These are phyloP conservation scores for Acorus calamus DNA, from an alignment of 106 monocot species.

Conservation along the genomic window DNA sequence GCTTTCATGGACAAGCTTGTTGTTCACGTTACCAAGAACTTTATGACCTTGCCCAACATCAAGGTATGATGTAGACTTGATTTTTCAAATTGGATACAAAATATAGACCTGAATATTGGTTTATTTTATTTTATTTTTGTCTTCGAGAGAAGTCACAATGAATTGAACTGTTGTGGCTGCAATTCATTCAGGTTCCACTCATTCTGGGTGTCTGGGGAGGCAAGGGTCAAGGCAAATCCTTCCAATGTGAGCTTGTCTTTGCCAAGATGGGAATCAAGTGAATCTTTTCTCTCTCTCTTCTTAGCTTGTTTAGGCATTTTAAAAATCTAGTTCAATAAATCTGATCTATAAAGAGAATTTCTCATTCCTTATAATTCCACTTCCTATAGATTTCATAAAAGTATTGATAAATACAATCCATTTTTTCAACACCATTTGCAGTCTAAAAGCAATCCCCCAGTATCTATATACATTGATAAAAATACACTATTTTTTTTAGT, in stretches of 20 bases:
- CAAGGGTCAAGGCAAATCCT: constrained; percentile 97
- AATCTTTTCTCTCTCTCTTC: constrained; percentile 1
- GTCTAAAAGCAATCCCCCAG: no score
- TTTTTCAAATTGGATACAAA: no score
- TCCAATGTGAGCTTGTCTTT: constrained; percentile 96
- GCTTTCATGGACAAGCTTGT: constrained; percentile 98
- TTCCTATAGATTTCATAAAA: no score
- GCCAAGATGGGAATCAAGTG: constrained; percentile 98
- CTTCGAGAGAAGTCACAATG: no score
- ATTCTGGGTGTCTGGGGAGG: constrained; percentile 99
- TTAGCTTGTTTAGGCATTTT: background rate
- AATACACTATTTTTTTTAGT: no score
- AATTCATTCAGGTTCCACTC: constrained; percentile 56
- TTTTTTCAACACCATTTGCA: no score
- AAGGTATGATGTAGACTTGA: constrained; percentile 31
- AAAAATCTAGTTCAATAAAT: background rate
- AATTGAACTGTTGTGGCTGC: background rate
- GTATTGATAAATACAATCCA: no score
- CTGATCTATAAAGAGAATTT: no score
- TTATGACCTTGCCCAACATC: constrained; percentile 86
- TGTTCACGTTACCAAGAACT: constrained; percentile 92
- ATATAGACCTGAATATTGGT: no score
- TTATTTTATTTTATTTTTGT: no score
- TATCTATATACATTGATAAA: no score
- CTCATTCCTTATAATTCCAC: no score